Percentiles rank a stretch among this genome's conserved stretches.
Evolutionary conservation across 306 rosid species (phyloP).

Genomic region (Ziziphus jujuba): DNA sequence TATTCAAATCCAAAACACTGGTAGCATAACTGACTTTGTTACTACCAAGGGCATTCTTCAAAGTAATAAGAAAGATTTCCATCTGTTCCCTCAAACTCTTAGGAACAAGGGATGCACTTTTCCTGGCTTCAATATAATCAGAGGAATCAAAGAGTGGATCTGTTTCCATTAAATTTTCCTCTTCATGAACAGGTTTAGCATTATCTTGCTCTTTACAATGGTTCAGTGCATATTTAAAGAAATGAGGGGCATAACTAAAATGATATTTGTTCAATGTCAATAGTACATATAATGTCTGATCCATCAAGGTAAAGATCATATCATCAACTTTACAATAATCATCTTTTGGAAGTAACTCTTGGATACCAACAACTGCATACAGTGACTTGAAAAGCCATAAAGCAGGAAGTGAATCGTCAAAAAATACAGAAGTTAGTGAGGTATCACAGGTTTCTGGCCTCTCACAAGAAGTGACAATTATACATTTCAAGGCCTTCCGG

Average conservation of each 20-base stretch:
- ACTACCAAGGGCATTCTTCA: constrained; percentile 36
- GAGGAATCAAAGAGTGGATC: constrained; percentile 36
- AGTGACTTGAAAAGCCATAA: constrained; percentile 78
- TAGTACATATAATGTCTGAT: constrained; percentile 66
- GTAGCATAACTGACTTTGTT: constrained; percentile 36
- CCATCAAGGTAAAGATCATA: constrained; percentile 63
- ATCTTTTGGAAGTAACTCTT: constrained; percentile 43
- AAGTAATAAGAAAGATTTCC: constrained; percentile 40
- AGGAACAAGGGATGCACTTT: constrained; percentile 44
- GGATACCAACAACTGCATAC: constrained; percentile 48
- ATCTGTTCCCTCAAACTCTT: constrained; percentile 59
- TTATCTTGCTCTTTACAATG: constrained; percentile 42
- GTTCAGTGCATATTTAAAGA: constrained; percentile 37
- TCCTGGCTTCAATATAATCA: constrained; percentile 41
- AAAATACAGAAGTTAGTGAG: constrained; percentile 36
- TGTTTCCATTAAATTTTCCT: constrained; percentile 38
- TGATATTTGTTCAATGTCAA: constrained; percentile 61
- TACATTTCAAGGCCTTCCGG: constrained; percentile 67
- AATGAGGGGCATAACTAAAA: constrained; percentile 31
- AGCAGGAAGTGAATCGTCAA: constrained; percentile 49
- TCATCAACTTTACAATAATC: constrained; percentile 36
- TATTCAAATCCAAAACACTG: constrained; percentile 40
- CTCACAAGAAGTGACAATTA: constrained; percentile 47
- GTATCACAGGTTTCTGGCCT: constrained; percentile 34
- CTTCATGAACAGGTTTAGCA: constrained; percentile 34